phyloP scores from a whole-genome alignment of 2,329 filamentous ascomycete species.

The Trichoderma breve region DNA sequence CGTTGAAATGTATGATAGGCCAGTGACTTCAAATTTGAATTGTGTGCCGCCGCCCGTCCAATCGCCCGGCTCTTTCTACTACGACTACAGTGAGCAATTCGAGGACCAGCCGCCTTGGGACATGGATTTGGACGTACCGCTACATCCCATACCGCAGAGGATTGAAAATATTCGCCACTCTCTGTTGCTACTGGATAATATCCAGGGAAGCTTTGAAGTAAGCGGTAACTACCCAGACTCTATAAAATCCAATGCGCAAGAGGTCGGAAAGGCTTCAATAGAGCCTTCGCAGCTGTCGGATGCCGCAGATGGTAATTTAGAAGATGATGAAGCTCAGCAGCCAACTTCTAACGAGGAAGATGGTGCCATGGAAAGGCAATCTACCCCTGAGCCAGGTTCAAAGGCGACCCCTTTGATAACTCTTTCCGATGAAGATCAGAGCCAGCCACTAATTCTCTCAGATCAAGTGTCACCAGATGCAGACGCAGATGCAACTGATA shows the following conservation, averaged over 20 bases:
- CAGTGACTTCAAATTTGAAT: conserved; percentile 28
- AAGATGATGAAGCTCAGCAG: neutral
- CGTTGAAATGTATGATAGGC: conserved; percentile 46
- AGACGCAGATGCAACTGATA: neutral
- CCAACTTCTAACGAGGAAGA: neutral
- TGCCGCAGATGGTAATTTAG: neutral
- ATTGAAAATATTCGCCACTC: conserved; percentile 27
- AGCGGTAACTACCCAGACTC: neutral
- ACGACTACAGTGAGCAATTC: conserved; percentile 54
- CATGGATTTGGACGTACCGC: conserved; percentile 24
- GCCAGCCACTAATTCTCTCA: neutral
- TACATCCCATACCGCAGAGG: conserved; percentile 34
- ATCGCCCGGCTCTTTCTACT: conserved; percentile 43
- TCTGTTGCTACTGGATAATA: conserved; percentile 25
- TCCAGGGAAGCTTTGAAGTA: conserved; percentile 8
- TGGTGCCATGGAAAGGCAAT: neutral
- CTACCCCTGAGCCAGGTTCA: neutral
- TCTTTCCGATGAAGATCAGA: neutral
- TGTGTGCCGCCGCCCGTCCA: conserved; percentile 30
- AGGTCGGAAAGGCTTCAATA: neutral
- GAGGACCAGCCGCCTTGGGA: conserved; percentile 33
- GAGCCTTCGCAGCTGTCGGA: neutral
- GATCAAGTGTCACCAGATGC: neutral
- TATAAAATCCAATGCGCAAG: neutral
- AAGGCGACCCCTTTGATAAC: neutral